phyloP scores from a whole-genome alignment of 805 yeast genomes.

The Suhomyces xylopsoci region DNA sequence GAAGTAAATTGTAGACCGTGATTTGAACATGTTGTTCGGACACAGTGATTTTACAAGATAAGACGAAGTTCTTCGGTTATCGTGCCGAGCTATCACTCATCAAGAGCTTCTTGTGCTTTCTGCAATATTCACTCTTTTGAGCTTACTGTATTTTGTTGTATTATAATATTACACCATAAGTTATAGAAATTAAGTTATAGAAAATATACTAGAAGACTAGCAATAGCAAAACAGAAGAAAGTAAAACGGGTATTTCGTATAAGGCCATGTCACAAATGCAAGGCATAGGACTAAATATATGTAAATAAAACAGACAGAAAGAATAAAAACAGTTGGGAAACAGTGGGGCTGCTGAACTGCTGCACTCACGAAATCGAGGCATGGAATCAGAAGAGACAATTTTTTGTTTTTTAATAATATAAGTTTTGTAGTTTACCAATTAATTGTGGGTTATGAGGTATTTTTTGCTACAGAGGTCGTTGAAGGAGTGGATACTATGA shows the following conservation, averaged over 20 bases:
- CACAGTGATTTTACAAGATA: no score
- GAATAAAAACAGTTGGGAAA: neutral
- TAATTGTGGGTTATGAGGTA: no score
- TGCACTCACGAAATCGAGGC: neutral
- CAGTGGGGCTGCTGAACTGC: neutral
- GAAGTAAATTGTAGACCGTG: no score
- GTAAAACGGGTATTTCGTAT: neutral
- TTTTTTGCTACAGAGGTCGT: conserved; percentile 4
- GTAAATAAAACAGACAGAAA: conserved; percentile 2
- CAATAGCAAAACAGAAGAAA: neutral
- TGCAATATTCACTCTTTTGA: no score
- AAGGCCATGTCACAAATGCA: neutral
- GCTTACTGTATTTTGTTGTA: no score
- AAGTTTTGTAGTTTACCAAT: no score
- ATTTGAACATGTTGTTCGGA: no score
- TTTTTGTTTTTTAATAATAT: neutral
- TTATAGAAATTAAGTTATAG: neutral
- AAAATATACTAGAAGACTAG: neutral
- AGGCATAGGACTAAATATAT: neutral
- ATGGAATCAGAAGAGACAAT: neutral
- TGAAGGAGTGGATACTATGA: conserved; percentile 14
- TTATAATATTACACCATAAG: neutral
- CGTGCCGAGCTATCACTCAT: no score
- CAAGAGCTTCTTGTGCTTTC: no score
- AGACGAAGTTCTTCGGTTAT: no score